Evolutionary conservation across 257 asterid genomes (phyloP), one percentile per base, ranked within the genome.

Genomic region (Scutellaria minor): DNA sequence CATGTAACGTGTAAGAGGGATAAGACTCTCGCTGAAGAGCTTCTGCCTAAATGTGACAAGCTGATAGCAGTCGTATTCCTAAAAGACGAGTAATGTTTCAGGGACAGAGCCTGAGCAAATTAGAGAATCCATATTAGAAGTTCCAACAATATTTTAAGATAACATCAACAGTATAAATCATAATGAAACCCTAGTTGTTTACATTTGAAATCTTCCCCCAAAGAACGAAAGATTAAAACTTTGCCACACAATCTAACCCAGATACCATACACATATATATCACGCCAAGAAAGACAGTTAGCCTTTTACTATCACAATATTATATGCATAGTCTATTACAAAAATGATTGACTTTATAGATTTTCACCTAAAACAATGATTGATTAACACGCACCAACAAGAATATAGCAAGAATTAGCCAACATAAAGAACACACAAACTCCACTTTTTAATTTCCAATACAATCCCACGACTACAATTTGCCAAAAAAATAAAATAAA

Each of bases 41-140:
- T 83, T 76, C 86, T 81, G 81, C 94, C 80, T 47, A 83, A 78
- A 73, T 83, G 78, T 56, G 80, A 80, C 66, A 86, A 74, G 75
- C 89, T 82, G 78, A 82, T 69, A 46, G 87, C 80, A 66, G 87
- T 84, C 27, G 87, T 75, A 77, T 72, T 82, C 84, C 96, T 77
- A 72, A 87, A 73, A 55, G 89, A 79, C 39, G 96, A 85, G 85
- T 87, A 88, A 77, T 80, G 82, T 79, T 75, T 85, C 85, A 90
- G 84, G 62, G 88, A 83, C 85, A 85, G 81, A 39, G 88, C 96
- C 98, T 93, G 96, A 75, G 58, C 64, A 82, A 79, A 79, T 62
- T 22, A 77, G 67, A 82, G 54, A 80, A 18, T 71, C 71, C 64
- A 56, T 55, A 64, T 86, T 55, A 84, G 85, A 69, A 57, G 73